phyloP scores from a whole-genome alignment of 768 basidiomycete genomes.

The Amyloporia xantha region DNA sequence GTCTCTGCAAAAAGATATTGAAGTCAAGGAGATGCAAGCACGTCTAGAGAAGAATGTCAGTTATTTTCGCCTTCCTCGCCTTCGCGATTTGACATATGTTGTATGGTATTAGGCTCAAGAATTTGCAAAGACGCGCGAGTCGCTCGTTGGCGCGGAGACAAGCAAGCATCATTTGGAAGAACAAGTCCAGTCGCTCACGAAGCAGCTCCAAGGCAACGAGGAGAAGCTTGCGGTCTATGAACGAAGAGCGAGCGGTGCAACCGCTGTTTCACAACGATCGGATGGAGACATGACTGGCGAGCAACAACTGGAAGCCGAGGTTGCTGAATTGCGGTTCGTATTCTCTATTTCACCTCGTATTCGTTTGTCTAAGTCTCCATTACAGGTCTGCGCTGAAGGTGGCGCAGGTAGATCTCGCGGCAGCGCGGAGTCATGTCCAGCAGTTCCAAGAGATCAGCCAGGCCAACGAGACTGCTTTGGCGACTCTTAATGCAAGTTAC shows the following conservation, averaged over 20 bases:
- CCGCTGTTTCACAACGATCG: conserved; percentile 24
- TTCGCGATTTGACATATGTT: conserved; percentile 10
- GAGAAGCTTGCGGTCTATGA: conserved; percentile 89
- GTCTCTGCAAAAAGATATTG: conserved; percentile 76
- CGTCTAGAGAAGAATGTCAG: conserved; percentile 68
- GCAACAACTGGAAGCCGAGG: conserved; percentile 76
- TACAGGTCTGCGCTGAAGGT: conserved; percentile 68
- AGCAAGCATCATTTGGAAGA: conserved; percentile 76
- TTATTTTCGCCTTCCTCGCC: conserved; percentile 7
- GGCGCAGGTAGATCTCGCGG: conserved; percentile 67
- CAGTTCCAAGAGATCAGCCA: conserved; percentile 86
- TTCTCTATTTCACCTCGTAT: not conserved
- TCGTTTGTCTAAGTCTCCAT: not conserved
- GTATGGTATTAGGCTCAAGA: conserved; percentile 46
- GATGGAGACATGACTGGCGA: conserved; percentile 54
- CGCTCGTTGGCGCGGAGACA: conserved; percentile 65
- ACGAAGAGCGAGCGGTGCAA: conserved; percentile 39
- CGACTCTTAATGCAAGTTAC: conserved; percentile 60
- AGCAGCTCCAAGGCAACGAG: conserved; percentile 65
- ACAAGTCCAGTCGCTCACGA: conserved; percentile 53
- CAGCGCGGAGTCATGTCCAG: conserved; percentile 64
- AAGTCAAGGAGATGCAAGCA: conserved; percentile 65
- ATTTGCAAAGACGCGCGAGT: conserved; percentile 60
- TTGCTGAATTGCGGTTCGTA: conserved; percentile 74
- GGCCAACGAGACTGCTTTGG: conserved; percentile 72